Evolutionary conservation across 805 yeast species (phyloP).

Genomic region (Metschnikowia lunata): DNA sequence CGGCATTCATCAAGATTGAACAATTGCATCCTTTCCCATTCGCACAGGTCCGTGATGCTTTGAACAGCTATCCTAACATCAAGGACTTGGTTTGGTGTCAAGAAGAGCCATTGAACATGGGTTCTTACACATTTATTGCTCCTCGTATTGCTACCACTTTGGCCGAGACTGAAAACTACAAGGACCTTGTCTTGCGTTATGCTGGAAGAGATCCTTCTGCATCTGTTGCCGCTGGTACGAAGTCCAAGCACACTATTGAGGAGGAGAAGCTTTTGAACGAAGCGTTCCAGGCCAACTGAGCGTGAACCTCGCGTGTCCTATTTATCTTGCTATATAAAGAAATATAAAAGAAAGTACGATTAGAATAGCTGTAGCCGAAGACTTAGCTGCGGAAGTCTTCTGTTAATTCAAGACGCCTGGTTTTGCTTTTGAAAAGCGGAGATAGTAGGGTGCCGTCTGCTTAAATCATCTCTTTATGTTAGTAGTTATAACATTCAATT

Average conservation of each 20-base stretch:
- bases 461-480: too few species aligned
- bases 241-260: constrained; percentile 81
- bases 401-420: too few species aligned
- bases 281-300: constrained; percentile 29
- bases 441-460: too few species aligned
- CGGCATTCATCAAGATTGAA: constrained; percentile 87
- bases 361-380: too few species aligned
- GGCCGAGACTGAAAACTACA: constrained; percentile 67
- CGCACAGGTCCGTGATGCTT: constrained; percentile 82
- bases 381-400: background rate
- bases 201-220: constrained; percentile 99
- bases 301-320: too few species aligned
- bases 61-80: constrained; percentile 73
- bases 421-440: too few species aligned
- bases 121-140: constrained; percentile 71
- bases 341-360: too few species aligned
- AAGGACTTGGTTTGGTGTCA: constrained; percentile 95
- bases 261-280: constrained; percentile 83
- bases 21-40: constrained; percentile 99
- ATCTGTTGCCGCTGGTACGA: constrained; percentile 96
- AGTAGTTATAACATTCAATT: too few species aligned
- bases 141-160: constrained; percentile 82
- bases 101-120: constrained; percentile 98
- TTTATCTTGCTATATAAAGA: too few species aligned
- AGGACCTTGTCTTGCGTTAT: constrained; percentile 61